Evolutionary conservation across 768 basidiomycete species (phyloP), one percentile per base, ranked within the genome.

Genomic region (Mycena amicta): DNA sequence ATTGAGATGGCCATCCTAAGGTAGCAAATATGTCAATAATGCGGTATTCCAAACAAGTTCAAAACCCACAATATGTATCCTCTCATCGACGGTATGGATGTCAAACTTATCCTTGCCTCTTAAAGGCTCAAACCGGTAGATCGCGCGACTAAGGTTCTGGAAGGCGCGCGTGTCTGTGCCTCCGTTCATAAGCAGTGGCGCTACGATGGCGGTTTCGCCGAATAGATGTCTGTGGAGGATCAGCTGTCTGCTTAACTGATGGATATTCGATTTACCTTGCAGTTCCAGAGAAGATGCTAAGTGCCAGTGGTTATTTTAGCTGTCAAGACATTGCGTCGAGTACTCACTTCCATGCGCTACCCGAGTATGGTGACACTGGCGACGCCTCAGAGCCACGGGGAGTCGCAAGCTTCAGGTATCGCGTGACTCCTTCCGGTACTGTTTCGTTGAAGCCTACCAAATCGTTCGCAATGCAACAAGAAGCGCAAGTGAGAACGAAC

Each of bases 291-390:
- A 5, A 13, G 26, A 39, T 13, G 31, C 5, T n/a, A 27, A 39
- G 26, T 27, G 22, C 18, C 27, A 5, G 45, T n/a, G n/a, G n/a
- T n/a, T n/a, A 33, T 16, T 41, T 18, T 41, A 6, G 33, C n/a
- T 33, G 16, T 23, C 20, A 41, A 27, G 27, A 20, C 2, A 50
- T 15, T 28, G n/a, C 23, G 13, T 18, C 5, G 47, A 50, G 20
- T 1, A 59, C 58, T 23, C 49, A 59, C 58, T 59, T 40, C 58
- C 58, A 59, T 49, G 53, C 58, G 26, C 40, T 45, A 25, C 58
- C 58, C 2, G 45, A 40, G 30, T 49, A 54, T n/a, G 58, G 58
- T 18, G 58, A 53, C 27, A 59, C 58, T 2, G 58, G 58, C 27
- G 58, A 59, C 1, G 58, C 53, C 22, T 59, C 53, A 3, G 53